phyloP scores from a whole-genome alignment of 2,329 filamentous ascomycete genomes.

The Aureobasidium subglaciale region DNA sequence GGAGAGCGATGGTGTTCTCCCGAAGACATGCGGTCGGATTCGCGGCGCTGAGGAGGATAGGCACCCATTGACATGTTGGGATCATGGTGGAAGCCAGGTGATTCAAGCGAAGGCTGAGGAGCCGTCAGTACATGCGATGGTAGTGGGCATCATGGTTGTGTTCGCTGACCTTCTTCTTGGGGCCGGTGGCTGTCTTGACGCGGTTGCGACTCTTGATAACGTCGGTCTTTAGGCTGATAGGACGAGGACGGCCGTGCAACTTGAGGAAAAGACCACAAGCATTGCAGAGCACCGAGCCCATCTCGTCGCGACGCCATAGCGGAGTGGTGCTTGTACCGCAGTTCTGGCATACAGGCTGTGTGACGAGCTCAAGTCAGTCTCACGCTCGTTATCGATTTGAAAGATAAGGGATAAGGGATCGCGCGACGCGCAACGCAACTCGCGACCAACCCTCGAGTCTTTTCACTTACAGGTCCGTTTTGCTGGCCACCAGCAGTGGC shows the following conservation, averaged over 20 bases:
- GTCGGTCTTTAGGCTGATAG: conserved; percentile 96
- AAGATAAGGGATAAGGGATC: conserved; percentile 19
- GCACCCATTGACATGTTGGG: conserved; percentile 35
- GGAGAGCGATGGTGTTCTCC: conserved; percentile 67
- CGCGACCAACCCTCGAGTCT: neutral
- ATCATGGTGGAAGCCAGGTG: conserved; percentile 49
- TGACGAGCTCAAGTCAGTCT: conserved; percentile 15
- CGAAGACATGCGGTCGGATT: conserved; percentile 65
- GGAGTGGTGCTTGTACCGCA: conserved; percentile 93
- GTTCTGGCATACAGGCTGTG: conserved; percentile 91
- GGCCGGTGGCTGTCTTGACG: conserved; percentile 79
- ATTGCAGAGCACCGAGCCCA: conserved; percentile 93
- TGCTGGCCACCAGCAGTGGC: conserved; percentile 59
- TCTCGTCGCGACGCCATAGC: conserved; percentile 94
- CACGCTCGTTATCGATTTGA: conserved; percentile 19
- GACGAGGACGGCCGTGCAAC: conserved; percentile 84
- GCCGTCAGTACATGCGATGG: conserved; percentile 2
- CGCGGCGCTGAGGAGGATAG: conserved; percentile 31
- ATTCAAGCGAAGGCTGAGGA: conserved; percentile 39
- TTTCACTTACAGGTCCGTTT: conserved; percentile 48
- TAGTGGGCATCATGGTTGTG: neutral
- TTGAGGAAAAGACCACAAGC: conserved; percentile 97
- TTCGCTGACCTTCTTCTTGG: conserved; percentile 50
- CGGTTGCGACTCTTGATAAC: conserved; percentile 99
- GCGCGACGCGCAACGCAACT: neutral